phyloP scores from a whole-genome alignment of 805 yeast species.

The Sungouiozyma intestinalis region DNA sequence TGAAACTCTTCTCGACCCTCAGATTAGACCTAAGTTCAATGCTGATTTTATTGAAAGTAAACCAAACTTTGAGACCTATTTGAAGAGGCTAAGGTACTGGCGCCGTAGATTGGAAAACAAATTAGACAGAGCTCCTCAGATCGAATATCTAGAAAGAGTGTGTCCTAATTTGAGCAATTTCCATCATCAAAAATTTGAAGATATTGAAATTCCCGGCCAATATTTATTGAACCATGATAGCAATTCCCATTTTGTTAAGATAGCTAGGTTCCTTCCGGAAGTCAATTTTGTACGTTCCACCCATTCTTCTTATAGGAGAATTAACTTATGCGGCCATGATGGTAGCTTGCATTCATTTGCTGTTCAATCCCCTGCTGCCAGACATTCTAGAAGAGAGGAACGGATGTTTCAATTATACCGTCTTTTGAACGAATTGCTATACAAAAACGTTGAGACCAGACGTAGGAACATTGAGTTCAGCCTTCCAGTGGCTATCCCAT shows the following conservation, averaged over 20 bases:
- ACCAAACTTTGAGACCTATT: constrained; percentile 83
- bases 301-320: constrained; percentile 78
- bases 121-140: constrained; percentile 71
- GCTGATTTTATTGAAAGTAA: constrained; percentile 78
- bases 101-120: constrained; percentile 85
- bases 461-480: constrained; percentile 78
- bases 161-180: constrained; percentile 94
- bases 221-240: constrained; percentile 80
- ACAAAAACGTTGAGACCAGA: constrained; percentile 78
- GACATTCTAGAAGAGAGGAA: constrained; percentile 95
- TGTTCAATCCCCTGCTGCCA: constrained; percentile 94
- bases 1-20: constrained; percentile 83
- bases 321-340: constrained; percentile 86
- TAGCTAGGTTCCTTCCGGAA: constrained; percentile 84
- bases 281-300: constrained; percentile 84
- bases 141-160: constrained; percentile 74
- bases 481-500: constrained; percentile 83
- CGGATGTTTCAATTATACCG: constrained; percentile 86
- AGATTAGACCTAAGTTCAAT: constrained; percentile 81
- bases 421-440: constrained; percentile 70
- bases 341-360: constrained; percentile 89
- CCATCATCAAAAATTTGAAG: constrained; percentile 97
- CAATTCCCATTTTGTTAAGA: constrained; percentile 83
- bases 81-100: constrained; percentile 80
- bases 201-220: constrained; percentile 95